Evolutionary conservation across 495 filamentous ascomycete genomes (phyloP).

Genomic region (Penicillium lagena): DNA sequence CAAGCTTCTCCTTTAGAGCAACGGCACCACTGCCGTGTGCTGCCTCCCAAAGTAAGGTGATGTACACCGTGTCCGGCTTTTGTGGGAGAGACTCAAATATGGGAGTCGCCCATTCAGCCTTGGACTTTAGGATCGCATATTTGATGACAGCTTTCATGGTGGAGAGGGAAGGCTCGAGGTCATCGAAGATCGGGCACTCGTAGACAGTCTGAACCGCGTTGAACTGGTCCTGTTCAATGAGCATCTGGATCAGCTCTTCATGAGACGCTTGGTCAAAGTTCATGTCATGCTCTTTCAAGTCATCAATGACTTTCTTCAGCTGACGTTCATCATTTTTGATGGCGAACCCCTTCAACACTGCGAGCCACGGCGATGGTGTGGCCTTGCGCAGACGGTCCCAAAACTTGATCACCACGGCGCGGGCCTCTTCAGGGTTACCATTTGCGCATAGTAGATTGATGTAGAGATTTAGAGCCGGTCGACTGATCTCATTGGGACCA

Average conservation of each 20-base stretch:
- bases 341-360: conserved; percentile 60
- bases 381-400: conserved; percentile 24
- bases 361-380: conserved; percentile 46
- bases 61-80: conserved; percentile 54
- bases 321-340: conserved; percentile 49
- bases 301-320: conserved; percentile 22
- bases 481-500: conserved; percentile 26
- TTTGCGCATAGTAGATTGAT: conserved; percentile 51
- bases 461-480: conserved; percentile 41
- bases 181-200: conserved; percentile 43
- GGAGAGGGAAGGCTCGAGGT: conserved; percentile 30
- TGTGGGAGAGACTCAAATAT: conserved; percentile 55
- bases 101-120: conserved; percentile 55
- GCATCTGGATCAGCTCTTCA: conserved; percentile 27
- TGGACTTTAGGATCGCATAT: conserved; percentile 50
- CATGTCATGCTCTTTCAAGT: conserved; percentile 22
- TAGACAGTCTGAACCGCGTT: conserved; percentile 43
- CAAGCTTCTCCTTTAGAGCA: conserved; percentile 59
- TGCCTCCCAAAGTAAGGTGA: conserved; percentile 70
- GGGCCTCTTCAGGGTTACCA: conserved; percentile 54
- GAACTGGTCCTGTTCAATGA: conserved; percentile 31
- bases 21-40: conserved; percentile 63
- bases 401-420: conserved; percentile 40
- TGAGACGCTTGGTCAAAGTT: conserved; percentile 31
- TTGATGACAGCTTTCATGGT: conserved; percentile 47